Percentiles rank a stretch among this genome's conserved stretches.
Evolutionary conservation across 805 yeast genomes (phyloP).

Genomic region (Zygotorulaspora florentina): DNA sequence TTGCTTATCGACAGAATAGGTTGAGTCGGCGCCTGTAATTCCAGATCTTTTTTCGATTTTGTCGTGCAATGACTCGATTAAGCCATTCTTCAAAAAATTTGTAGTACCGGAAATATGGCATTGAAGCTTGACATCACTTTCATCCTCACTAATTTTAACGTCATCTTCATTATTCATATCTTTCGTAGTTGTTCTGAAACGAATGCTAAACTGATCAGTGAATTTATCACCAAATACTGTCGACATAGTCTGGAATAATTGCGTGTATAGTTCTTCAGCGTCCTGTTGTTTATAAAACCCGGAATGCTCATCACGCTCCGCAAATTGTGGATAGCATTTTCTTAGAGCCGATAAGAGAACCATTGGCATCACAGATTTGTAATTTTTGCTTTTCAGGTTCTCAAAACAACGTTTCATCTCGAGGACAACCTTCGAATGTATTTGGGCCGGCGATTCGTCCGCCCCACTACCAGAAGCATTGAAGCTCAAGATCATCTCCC

Average conservation of each 20-base stretch:
- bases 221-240: conserved; percentile 43
- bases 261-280: conserved; percentile 94
- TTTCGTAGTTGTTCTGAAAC: conserved; percentile 57
- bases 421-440: conserved; percentile 40
- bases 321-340: conserved; percentile 78
- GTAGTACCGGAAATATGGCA: conserved; percentile 87
- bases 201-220: conserved; percentile 58
- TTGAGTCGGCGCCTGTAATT: conserved; percentile 64
- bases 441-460: conserved; percentile 27
- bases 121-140: conserved; percentile 60
- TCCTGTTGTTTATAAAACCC: conserved; percentile 93
- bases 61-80: conserved; percentile 69
- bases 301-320: conserved; percentile 59
- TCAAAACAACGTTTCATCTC: conserved; percentile 47
- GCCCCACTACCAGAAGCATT: conserved; percentile 44
- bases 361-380: conserved; percentile 59
- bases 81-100: conserved; percentile 84
- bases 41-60: conserved; percentile 72
- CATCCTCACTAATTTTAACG: conserved; percentile 49
- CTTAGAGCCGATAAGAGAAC: conserved; percentile 64
- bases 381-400: conserved; percentile 38
- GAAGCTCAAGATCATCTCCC: conserved; percentile 58
- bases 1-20: conserved; percentile 52
- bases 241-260: conserved; percentile 54
- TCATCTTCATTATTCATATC: conserved; percentile 55